Base-by-base conservation (phyloP, 1,139 yeast genomes). In the Hemisphaericaspora xylanilytica region DNA sequence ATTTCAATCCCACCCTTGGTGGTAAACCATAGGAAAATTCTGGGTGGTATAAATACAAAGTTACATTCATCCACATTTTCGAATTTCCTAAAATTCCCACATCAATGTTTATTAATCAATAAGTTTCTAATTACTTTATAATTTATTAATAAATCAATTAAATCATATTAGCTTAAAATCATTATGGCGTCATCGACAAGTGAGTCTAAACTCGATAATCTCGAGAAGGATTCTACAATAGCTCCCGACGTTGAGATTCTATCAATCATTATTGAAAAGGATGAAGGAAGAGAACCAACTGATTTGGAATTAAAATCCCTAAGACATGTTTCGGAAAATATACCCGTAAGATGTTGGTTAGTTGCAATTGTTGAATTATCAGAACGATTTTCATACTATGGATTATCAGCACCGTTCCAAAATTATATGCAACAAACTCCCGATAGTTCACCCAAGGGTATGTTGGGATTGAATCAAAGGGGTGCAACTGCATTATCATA, bases 361-460 rank as follows among this genome's bases (percentile, higher is more conserved):
- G 85, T 85, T 35, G 88, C 90, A 22, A 47, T 84, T 36, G 85
- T 85, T 29, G 95, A 85, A 61, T 75, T 85, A 47, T 79, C 89
- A 30, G 95, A 85, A 61, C 75, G 95, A 50, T 85, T 85, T 57
- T 73, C 90, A n/a, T 85, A 80, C 69, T 85, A 85, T 53, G 92
- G 94, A 53, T 67, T 84, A 41, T 71, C 81, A 35, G 83, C 85
- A 43, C 83, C 87, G 13, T 79, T 85, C 65, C 83, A 80, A 60
- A 85, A 85, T 64, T 85, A 84, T 58, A 81, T 84, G 80, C 87
- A 82, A 59, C 57, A 70, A 42, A 55, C 62, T 18, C 72, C 72
- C 13, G 42, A 56, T 36, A 69, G 62, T 40, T 64, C 64, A 33
- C 79, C 78, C 32, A 65, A 67, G 24, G 94, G 94, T 59, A 78